A percentile compares a stretch with the other conserved stretches of the same genome.
Conservation (phyloP, 1,284 basidiomycete species). For the Ceratobasidium theobromae region DNA sequence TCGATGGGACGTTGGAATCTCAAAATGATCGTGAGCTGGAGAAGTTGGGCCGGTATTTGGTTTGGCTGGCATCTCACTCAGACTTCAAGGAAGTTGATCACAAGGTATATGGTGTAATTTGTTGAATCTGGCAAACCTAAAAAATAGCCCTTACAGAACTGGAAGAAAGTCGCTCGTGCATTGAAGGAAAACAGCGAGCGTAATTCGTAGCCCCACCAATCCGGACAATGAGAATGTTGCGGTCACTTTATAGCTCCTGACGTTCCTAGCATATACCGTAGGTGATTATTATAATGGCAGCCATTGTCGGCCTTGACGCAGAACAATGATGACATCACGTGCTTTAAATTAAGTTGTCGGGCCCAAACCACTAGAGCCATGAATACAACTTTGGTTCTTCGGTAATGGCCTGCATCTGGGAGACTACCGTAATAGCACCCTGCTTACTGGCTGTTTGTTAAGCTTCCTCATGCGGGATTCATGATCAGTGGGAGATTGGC, state of each 20-base stretch:
- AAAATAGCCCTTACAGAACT: conserved; percentile 38
- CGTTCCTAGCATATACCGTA: too few relatives aligned
- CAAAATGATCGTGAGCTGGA: conserved; percentile 66
- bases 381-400: too few relatives aligned
- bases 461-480: background rate
- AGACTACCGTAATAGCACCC: background rate
- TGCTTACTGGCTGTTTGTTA: background rate
- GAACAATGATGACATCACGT: too few relatives aligned
- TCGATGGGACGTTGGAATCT: conserved; percentile 62
- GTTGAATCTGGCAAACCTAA: background rate
- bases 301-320: too few relatives aligned
- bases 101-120: conserved; percentile 49
- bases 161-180: conserved; percentile 42
- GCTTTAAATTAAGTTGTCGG: too few relatives aligned
- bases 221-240: too few relatives aligned
- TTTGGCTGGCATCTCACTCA: conserved; percentile 54
- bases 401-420: too few relatives aligned
- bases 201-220: background rate
- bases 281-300: too few relatives aligned
- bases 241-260: too few relatives aligned
- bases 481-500: conserved; percentile 15
- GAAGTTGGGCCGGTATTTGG: conserved; percentile 63
- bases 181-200: background rate
- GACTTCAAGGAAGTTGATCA: conserved; percentile 63
- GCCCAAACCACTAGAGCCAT: too few relatives aligned